phyloP scores from a whole-genome alignment of 1,284 basidiomycete species.

The Anthracocystis walkeri region DNA sequence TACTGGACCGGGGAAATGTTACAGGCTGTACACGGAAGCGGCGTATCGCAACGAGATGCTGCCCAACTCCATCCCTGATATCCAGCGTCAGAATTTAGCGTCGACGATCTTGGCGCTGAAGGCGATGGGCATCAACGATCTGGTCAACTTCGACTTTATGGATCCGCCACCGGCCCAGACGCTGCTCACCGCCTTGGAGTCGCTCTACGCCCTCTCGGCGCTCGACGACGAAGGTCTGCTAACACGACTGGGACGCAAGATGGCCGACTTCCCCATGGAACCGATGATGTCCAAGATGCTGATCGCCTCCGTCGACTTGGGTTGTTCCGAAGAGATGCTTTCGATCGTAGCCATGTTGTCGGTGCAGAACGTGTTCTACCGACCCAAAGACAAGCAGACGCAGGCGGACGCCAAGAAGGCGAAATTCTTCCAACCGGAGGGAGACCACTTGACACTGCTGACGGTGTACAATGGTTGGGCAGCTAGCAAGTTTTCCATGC shows the following conservation, averaged over 20 bases:
- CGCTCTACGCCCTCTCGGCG: constrained; percentile 92
- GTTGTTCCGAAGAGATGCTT: constrained; percentile 96
- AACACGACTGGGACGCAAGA: constrained; percentile 93
- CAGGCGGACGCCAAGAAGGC: constrained; percentile 99
- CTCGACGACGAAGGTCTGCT: constrained; percentile 95
- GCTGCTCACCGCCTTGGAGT: constrained; percentile 92
- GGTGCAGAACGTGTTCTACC: constrained; percentile 95
- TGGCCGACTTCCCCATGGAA: constrained; percentile 99
- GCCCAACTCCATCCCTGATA: constrained; percentile 96
- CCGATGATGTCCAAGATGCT: constrained; percentile 97
- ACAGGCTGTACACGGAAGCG: constrained; percentile 95
- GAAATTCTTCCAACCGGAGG: constrained; percentile 86
- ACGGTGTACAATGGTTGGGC: constrained; percentile 99
- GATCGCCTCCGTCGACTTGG: constrained; percentile 93
- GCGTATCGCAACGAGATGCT: constrained; percentile 99
- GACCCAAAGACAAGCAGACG: constrained; percentile 97
- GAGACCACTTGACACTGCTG: constrained; percentile 92
- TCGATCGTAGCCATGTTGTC: constrained; percentile 98
- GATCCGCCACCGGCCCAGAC: constrained; percentile 97
- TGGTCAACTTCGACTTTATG: constrained; percentile 99
- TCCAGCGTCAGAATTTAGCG: constrained; percentile 93
- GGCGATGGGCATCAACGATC: constrained; percentile 98
- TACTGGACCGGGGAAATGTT: constrained; percentile 98
- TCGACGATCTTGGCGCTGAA: constrained; percentile 94
- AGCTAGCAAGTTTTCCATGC: constrained; percentile 85